Evolutionary conservation across 208 protist genomes (phyloP).

Genomic region (Trichomonas tenax): DNA sequence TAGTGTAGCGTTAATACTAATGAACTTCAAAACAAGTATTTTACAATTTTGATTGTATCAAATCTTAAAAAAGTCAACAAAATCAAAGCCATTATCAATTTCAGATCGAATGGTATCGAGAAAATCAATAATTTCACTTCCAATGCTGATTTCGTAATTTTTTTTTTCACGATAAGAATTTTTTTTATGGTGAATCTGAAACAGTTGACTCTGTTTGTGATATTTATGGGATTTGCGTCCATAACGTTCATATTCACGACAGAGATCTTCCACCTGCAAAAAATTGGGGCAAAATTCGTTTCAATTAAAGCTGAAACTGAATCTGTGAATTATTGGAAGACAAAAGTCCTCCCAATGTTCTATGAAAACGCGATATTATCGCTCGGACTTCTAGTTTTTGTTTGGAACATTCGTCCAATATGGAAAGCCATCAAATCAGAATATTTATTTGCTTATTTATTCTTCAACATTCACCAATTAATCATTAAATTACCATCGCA

Average conservation of each 20-base stretch:
- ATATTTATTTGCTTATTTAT: background rate
- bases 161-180: too few species aligned
- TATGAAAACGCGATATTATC: background rate
- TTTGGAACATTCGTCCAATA: background rate
- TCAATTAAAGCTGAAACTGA: background rate
- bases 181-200: background rate
- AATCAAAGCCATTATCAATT: too few species aligned
- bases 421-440: background rate
- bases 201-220: background rate
- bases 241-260: background rate
- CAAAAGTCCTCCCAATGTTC: background rate
- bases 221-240: background rate
- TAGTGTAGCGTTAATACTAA: too few species aligned
- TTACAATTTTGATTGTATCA: too few species aligned
- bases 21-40: too few species aligned
- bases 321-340: background rate
- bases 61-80: too few species aligned
- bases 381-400: background rate
- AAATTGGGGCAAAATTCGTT: background rate
- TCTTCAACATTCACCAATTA: background rate
- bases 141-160: too few species aligned
- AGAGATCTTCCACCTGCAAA: background rate
- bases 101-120: too few species aligned
- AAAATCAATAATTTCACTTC: too few species aligned
- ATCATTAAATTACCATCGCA: background rate